Evolutionary conservation across 176 grass and related monocot species (phyloP).

Genomic region (Rhynchospora pubera): DNA sequence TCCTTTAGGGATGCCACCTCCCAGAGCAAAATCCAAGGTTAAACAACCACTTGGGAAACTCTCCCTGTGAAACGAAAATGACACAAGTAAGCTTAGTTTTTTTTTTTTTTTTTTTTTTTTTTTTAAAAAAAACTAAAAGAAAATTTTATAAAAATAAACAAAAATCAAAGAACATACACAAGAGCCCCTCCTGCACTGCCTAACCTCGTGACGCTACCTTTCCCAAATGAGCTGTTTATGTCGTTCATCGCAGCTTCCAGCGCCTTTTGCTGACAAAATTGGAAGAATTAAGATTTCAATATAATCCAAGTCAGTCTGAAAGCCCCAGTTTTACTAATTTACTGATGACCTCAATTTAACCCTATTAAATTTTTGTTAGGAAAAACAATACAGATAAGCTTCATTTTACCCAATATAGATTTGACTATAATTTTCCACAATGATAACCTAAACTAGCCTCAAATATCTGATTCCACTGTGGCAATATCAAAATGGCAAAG

Average conservation of each 20-base stretch:
- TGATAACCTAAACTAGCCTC: background rate
- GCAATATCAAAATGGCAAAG: background rate
- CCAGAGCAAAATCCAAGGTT: slow-evolving; percentile 94
- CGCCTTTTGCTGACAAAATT: slow-evolving; percentile 73
- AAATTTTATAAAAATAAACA: background rate
- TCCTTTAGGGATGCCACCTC: slow-evolving; percentile 92
- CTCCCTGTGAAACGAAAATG: slow-evolving; percentile 39
- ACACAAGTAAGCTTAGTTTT: slow-evolving; percentile 8
- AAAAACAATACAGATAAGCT: background rate
- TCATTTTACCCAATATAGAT: background rate
- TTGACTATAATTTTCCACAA: background rate
- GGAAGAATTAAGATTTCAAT: slow-evolving; percentile 1
- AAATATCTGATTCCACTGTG: background rate
- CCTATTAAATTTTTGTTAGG: background rate
- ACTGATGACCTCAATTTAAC: background rate
- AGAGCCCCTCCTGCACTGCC: slow-evolving; percentile 85
- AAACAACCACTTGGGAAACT: slow-evolving; percentile 96
- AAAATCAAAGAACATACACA: slow-evolving; percentile 50
- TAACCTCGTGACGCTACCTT: slow-evolving; percentile 96
- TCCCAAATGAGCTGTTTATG: slow-evolving; percentile 96
- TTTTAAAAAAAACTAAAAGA: background rate
- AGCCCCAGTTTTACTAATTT: background rate
- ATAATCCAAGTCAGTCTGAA: background rate
- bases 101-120: too few species aligned
- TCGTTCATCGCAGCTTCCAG: slow-evolving; percentile 95